These are phyloP conservation scores for Xylariomycetidae sp. DNA, from an alignment of 2,329 filamentous ascomycete species.

Conservation along the genomic window DNA sequence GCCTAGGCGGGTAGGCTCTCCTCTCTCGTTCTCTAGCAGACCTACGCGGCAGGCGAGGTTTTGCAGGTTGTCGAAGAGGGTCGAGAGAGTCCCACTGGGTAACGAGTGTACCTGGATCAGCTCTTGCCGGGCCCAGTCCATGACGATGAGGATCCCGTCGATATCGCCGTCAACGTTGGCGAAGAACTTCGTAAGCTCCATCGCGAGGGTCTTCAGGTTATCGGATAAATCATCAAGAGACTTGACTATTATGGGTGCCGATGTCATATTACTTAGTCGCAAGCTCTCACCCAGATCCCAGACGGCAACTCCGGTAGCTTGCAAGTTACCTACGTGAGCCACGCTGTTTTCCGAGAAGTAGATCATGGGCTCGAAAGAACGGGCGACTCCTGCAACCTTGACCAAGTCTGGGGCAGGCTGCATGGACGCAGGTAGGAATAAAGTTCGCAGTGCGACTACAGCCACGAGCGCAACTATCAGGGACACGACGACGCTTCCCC, in stretches of 20 bases:
- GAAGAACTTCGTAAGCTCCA: conserved; percentile 88
- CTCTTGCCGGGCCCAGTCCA: conserved; percentile 93
- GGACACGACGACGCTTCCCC: conserved; percentile 61
- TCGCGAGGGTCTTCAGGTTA: conserved; percentile 74
- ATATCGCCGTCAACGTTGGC: conserved; percentile 90
- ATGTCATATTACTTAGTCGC: conserved; percentile 84
- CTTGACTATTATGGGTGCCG: conserved; percentile 77
- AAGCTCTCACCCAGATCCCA: conserved; percentile 94
- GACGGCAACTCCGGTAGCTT: conserved; percentile 87
- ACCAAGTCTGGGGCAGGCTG: conserved; percentile 77
- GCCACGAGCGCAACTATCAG: conserved; percentile 59
- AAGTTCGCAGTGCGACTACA: conserved; percentile 57
- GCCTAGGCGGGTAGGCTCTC: conserved; percentile 65
- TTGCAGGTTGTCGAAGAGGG: conserved; percentile 79
- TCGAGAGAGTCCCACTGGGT: conserved; percentile 60
- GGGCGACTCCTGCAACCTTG: conserved; percentile 84
- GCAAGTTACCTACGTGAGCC: conserved; percentile 78
- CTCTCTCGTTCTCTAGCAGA: conserved; percentile 49
- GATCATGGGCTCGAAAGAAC: conserved; percentile 89
- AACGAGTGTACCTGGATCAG: conserved; percentile 63
- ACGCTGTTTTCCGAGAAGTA: conserved; percentile 91
- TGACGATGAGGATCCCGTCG: conserved; percentile 85
- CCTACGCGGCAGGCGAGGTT: conserved; percentile 64
- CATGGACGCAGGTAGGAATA: conserved; percentile 64
- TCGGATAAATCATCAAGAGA: conserved; percentile 84